Percentiles rank a stretch among this genome's conserved stretches.
These are phyloP conservation scores for Gracilaria domingensis DNA, from an alignment of 23 red algal species.

Conservation along the genomic window DNA sequence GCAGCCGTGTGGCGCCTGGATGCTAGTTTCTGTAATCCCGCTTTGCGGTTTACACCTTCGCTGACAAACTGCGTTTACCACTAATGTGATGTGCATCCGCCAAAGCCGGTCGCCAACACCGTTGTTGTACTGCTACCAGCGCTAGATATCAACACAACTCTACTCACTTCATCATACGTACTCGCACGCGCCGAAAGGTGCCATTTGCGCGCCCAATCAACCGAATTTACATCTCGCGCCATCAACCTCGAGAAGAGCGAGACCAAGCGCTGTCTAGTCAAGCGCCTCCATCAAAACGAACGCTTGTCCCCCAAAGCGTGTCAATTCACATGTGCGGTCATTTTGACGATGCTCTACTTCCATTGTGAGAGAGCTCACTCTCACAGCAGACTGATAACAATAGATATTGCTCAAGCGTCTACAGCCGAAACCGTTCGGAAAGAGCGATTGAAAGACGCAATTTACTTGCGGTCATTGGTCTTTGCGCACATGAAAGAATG, in stretches of 20 bases:
- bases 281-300: background rate
- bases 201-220: background rate
- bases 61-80: background rate
- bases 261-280: background rate
- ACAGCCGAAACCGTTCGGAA: background rate
- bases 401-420: background rate
- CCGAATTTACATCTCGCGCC: slow-evolving; percentile 5
- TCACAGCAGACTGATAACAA: background rate
- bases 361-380: background rate
- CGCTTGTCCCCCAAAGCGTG: background rate
- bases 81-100: background rate
- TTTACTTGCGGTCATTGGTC: background rate
- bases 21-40: background rate
- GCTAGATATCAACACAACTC: background rate
- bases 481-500: background rate
- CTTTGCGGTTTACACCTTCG: background rate
- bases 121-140: background rate
- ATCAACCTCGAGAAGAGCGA: background rate
- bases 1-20: background rate
- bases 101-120: background rate
- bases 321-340: slow-evolving; percentile 1
- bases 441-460: background rate
- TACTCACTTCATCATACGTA: background rate
- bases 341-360: background rate
- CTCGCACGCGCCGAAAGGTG: background rate